Percentiles rank a stretch among this genome's conserved stretches.
These are phyloP conservation scores for Teratosphaeria gauchensis DNA, from an alignment of 2,329 filamentous ascomycete genomes.

Conservation along the genomic window DNA sequence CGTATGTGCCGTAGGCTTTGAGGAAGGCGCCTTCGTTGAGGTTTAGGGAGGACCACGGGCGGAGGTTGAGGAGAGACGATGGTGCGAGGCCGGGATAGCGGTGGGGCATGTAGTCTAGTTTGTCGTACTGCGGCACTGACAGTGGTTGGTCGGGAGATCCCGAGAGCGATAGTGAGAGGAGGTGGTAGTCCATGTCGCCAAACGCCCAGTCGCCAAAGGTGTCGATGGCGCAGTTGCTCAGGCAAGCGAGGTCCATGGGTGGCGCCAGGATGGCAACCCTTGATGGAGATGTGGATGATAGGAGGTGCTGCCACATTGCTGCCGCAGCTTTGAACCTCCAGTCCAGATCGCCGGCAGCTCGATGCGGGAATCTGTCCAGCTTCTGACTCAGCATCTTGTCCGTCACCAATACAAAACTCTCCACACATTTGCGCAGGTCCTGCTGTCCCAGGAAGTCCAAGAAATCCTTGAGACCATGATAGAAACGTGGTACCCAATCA, in stretches of 20 bases:
- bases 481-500: constrained; percentile 11
- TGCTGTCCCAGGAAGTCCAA: constrained; percentile 12
- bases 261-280: constrained; percentile 43
- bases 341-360: constrained; percentile 24
- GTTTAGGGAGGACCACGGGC: constrained; percentile 54
- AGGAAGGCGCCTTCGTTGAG: constrained; percentile 70
- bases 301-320: constrained; percentile 44
- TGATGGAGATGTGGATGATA: constrained; percentile 41
- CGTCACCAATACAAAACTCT: constrained; percentile 39
- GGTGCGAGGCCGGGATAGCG: constrained; percentile 12
- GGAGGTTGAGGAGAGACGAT: constrained; percentile 44
- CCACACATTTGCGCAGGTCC: constrained; percentile 21
- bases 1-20: constrained; percentile 60
- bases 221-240: constrained; percentile 49
- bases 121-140: constrained; percentile 2
- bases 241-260: constrained; percentile 50
- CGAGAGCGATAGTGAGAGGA: constrained; percentile 15
- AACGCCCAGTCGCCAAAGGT: constrained; percentile 32
- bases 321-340: constrained; percentile 16
- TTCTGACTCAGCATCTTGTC: constrained; percentile 9
- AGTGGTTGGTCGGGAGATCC: neutral
- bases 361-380: constrained; percentile 25
- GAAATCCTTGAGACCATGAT: constrained; percentile 16
- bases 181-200: constrained; percentile 24
- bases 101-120: constrained; percentile 6